These are phyloP conservation scores for Chamaenerion angustifolium DNA, from an alignment of 345 rosid species.

Conservation along the genomic window DNA sequence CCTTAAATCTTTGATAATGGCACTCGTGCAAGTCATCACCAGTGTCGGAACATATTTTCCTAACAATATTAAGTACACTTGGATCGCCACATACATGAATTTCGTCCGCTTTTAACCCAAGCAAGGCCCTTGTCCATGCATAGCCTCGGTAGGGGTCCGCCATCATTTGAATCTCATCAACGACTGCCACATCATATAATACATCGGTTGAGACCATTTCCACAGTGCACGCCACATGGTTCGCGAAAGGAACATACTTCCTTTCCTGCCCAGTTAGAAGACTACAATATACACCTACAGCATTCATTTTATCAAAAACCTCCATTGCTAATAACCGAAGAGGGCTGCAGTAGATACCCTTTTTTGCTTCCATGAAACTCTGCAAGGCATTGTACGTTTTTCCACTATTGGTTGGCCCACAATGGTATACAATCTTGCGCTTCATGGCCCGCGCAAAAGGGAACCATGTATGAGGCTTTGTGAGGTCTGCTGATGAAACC, in stretches of 20 bases:
- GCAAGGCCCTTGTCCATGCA: constrained; percentile 89
- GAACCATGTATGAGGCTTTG: constrained; percentile 81
- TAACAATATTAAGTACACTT: constrained; percentile 64
- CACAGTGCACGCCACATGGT: constrained; percentile 80
- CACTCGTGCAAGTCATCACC: constrained; percentile 79
- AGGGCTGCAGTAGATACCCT: constrained; percentile 85
- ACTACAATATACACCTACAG: constrained; percentile 75
- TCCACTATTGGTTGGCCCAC: constrained; percentile 96
- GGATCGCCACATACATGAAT: constrained; percentile 96
- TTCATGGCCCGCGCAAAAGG: constrained; percentile 91
- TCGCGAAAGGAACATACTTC: constrained; percentile 62
- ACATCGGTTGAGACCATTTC: constrained; percentile 83
- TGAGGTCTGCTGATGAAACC: constrained; percentile 73
- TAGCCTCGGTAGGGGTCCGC: constrained; percentile 61
- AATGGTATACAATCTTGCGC: constrained; percentile 74
- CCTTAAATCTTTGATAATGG: constrained; percentile 79
- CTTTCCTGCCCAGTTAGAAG: constrained; percentile 89
- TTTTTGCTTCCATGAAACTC: constrained; percentile 76
- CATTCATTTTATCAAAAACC: constrained; percentile 94
- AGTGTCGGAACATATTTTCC: constrained; percentile 70
- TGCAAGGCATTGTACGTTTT: constrained; percentile 89
- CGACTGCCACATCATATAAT: constrained; percentile 75
- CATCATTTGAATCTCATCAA: constrained; percentile 93
- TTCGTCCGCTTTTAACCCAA: constrained; percentile 88
- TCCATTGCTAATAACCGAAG: constrained; percentile 96